Percentiles rank a stretch among this genome's conserved stretches.
These are phyloP conservation scores for Saccharomycopsis sp. DNA, from an alignment of 805 yeast species.

Conservation along the genomic window DNA sequence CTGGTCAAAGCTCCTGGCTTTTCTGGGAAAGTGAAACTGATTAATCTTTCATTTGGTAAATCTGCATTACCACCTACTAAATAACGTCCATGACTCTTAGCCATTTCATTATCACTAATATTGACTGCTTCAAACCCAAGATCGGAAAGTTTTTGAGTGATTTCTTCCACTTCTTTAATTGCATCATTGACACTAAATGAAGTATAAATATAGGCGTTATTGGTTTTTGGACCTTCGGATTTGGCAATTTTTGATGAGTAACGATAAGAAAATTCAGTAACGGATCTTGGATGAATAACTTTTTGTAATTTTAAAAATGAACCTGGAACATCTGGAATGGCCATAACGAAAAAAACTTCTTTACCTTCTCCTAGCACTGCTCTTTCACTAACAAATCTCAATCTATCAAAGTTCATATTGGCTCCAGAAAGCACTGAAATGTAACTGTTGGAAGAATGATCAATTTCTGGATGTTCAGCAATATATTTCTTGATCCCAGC, in stretches of 20 bases:
- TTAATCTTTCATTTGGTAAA: conserved; percentile 64
- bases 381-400: conserved; percentile 92
- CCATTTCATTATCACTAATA: conserved; percentile 86
- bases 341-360: conserved; percentile 83
- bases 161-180: conserved; percentile 57
- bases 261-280: conserved; percentile 93
- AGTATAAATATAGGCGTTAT: conserved; percentile 69
- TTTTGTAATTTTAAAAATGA: conserved; percentile 71
- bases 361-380: conserved; percentile 98
- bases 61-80: conserved; percentile 85
- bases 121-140: conserved; percentile 71
- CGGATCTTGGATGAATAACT: conserved; percentile 75
- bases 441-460: conserved; percentile 60
- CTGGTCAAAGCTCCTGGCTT: conserved; percentile 88
- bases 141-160: conserved; percentile 42
- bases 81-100: conserved; percentile 93
- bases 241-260: conserved; percentile 33
- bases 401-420: conserved; percentile 94
- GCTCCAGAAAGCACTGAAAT: conserved; percentile 92
- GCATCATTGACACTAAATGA: conserved; percentile 68
- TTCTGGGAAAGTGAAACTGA: conserved; percentile 92
- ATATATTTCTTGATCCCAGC: conserved; percentile 90
- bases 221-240: conserved; percentile 20
- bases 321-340: conserved; percentile 90
- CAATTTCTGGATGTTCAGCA: conserved; percentile 53